Evolutionary conservation across 1,139 yeast genomes (phyloP), one percentile per base, ranked within the genome.

Genomic region (Meyerozyma elateridarum): DNA sequence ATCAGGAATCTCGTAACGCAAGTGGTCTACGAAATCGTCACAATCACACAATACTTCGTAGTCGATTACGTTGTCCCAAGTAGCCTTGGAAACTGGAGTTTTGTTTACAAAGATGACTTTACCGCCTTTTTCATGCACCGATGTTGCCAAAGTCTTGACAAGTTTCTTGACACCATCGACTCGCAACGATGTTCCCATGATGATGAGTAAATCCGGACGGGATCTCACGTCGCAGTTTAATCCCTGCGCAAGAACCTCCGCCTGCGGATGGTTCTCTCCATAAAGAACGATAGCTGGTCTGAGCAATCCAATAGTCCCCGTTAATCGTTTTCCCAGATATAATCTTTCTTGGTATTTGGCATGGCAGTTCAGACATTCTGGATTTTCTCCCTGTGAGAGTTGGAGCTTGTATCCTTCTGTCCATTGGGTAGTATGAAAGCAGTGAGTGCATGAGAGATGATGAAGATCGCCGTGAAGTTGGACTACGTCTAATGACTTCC

Each of bases 401-500:
- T 53, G 52, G 9, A 47, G 54, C 30, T 70, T 69, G 48, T 64
- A 64, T 20, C 69, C 70, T 12, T 64, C 56, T 20, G 66, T 70
- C 96, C 97, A 89, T 20, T 66, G 65, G 44, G 65, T 77, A 16
- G 59, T 60, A 27, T 65, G 50, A 39, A 69, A 71, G 53, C 97
- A 91, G 31, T 67, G 66, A 8, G 87, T 80, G 52, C 96, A 87
- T 16, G 80, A 63, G 35, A 91, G 62, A 34, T 73, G 70, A 49
- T 85, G 85, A 33, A 91, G 64, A 54, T 87, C 89, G 1, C 98
- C 98, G 50, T 91, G 98, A 25, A 91, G 63, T 54, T 87, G 96
- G 8, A 89, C 79, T 13, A 85, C 95, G 44, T 87, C 89, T 34
- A 77, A 58, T 22, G 63, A 64, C 42, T 72, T 76, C 89, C 88